Conservation (phyloP, 768 basidiomycete genomes). For the Asterophora lycoperdoides region DNA sequence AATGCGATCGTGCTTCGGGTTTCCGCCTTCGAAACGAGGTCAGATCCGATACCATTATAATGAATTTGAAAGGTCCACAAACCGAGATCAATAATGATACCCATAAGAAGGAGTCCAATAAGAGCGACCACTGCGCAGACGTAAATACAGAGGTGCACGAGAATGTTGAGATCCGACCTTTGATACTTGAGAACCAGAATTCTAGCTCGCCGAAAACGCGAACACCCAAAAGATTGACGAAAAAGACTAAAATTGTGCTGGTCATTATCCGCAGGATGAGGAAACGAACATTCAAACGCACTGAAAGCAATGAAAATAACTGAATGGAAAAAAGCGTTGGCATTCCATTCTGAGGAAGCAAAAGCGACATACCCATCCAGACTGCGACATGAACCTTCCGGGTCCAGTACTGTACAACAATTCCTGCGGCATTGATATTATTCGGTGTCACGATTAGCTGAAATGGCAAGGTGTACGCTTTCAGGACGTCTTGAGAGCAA, state of each 20-base stretch:
- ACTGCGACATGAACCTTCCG: constrained; percentile 39
- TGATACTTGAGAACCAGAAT: constrained; percentile 70
- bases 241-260: constrained; percentile 35
- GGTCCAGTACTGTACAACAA: constrained; percentile 48
- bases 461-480: not conserved
- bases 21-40: constrained; percentile 43
- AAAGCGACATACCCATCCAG: constrained; percentile 50
- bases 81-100: constrained; percentile 65
- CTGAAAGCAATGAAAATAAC: constrained; percentile 58
- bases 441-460: constrained; percentile 63
- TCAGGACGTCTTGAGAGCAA: not conserved
- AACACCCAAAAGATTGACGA: constrained; percentile 58
- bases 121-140: constrained; percentile 34
- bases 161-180: constrained; percentile 36
- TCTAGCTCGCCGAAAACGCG: constrained; percentile 70
- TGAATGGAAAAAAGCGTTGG: constrained; percentile 17
- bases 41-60: constrained; percentile 28
- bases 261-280: not conserved
- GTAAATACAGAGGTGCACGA: not conserved
- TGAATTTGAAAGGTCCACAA: constrained; percentile 24
- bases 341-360: not conserved
- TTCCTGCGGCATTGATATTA: constrained; percentile 60
- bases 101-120: constrained; percentile 51
- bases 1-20: constrained; percentile 42
- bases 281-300: constrained; percentile 21